Base-by-base conservation (phyloP, 2,329 filamentous ascomycete genomes). In the Daldinia sp. region DNA sequence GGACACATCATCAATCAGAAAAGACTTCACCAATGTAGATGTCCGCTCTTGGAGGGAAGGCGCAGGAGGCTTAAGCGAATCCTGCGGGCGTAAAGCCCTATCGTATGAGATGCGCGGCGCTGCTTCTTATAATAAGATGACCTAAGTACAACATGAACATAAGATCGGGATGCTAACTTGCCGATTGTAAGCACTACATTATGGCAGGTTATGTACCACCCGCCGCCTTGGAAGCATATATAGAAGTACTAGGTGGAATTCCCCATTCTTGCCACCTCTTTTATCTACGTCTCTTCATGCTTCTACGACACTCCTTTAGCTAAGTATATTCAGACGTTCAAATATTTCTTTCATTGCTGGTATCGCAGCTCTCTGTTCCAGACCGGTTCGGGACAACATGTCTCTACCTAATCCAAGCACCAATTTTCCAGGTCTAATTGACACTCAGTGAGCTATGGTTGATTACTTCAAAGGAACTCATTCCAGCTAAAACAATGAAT, bases 381-480 rank as follows among this genome's bases (percentile, higher is more conserved):
- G 48, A 18, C 23, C 23, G n/a, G n/a, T n/a, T n/a, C n/a, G 18
- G 18, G 4, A 20, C 48, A 53, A 20, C 26, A 53, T 53, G 48
- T 15, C 48, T 53, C 48, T 6, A 35, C 7, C 5, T 3, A 15
- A 18, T 13, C 18, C 48, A 12, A 12, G 7, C 48, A 35, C 26
- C n/a, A 20, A 15, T 23, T 10, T 13, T 28, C 28, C 18, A n/a
- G 5, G 51, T 37, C 35, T 55, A n/a, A 41, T 55, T 7, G 33
- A 55, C 33, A 55, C 51, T 26, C 51, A 55, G 51, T 55, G 26
- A 55, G 30, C 39, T 37, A 15, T 33, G 6, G 13, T 18, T 18
- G 1, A 20, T 6, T 37, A 23, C 0, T 20, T 41, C 5, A 15
- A 7, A 13, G 12, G 18, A 41, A 23, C 15, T 26, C 6, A 4